Conservation (phyloP, 306 rosid species). For the Ammopiptanthus mongolicus region DNA sequence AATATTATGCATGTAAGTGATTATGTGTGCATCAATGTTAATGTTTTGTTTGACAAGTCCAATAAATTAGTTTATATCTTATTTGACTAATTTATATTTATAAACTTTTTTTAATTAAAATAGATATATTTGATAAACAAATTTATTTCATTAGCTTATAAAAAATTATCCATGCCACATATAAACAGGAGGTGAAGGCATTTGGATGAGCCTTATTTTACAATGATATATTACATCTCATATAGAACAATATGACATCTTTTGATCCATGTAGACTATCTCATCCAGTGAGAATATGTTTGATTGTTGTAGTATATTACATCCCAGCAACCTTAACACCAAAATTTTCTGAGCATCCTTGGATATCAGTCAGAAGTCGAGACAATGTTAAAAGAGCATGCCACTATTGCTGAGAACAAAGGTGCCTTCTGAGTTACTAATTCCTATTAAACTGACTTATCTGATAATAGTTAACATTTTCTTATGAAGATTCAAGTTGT, state of each 20-base stretch:
- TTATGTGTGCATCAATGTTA: no score
- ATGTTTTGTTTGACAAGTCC: no score
- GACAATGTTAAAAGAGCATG: slow-evolving; percentile 20
- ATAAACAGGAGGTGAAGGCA: slow-evolving; percentile 44
- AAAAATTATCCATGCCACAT: slow-evolving; percentile 17
- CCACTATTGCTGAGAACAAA: slow-evolving; percentile 18
- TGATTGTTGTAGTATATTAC: no score
- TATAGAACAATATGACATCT: no score
- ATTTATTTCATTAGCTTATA: no score
- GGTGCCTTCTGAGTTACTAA: slow-evolving; percentile 22
- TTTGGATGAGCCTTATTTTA: slow-evolving; percentile 66
- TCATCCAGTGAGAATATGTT: no score
- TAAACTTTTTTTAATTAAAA: no score
- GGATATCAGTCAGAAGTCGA: slow-evolving; percentile 18
- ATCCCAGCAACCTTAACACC: slow-evolving; percentile 85
- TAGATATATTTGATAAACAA: no score
- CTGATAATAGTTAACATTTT: slow-evolving; percentile 26
- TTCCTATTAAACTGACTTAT: slow-evolving; percentile 19
- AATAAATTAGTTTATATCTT: no score
- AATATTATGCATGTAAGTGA: no score
- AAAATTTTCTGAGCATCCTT: slow-evolving; percentile 19
- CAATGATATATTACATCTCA: slow-evolving; percentile 63
- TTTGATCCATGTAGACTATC: no score
- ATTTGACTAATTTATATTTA: no score
- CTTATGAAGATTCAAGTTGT: slow-evolving; percentile 28